Conservation (phyloP, 306 rosid species). For the Ziziphus jujuba region DNA sequence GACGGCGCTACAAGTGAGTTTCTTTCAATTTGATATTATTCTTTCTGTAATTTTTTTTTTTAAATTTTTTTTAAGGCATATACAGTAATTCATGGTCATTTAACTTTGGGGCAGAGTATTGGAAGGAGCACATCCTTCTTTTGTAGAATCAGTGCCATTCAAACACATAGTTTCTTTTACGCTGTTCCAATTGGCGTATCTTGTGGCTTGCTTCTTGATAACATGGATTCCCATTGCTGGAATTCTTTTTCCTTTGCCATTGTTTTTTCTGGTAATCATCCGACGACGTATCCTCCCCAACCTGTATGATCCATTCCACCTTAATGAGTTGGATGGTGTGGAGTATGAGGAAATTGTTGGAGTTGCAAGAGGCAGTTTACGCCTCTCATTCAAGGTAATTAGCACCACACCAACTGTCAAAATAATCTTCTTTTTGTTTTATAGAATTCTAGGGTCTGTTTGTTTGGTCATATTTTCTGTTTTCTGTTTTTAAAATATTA, state of each 20-base stretch:
- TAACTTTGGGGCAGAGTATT: slow-evolving; percentile 32
- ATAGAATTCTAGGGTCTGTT: no score
- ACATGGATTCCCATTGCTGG: slow-evolving; percentile 63
- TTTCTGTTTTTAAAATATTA: no score
- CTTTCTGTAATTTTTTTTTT: not conserved
- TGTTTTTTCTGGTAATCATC: slow-evolving; percentile 40
- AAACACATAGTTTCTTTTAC: slow-evolving; percentile 36
- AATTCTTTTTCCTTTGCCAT: slow-evolving; percentile 51
- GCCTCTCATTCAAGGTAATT: slow-evolving; percentile 31
- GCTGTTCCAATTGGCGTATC: slow-evolving; percentile 44
- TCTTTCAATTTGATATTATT: not conserved
- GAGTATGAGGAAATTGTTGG: slow-evolving; percentile 53
- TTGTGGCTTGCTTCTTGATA: slow-evolving; percentile 43
- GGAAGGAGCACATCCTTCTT: slow-evolving; percentile 52
- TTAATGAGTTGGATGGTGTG: slow-evolving; percentile 46
- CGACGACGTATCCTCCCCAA: slow-evolving; percentile 49
- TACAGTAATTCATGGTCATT: not conserved
- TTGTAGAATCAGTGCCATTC: slow-evolving; percentile 46
- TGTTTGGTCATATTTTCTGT: no score
- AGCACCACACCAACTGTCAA: not conserved
- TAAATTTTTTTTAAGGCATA: no score
- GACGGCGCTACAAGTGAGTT: slow-evolving; percentile 53
- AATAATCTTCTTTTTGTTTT: no score
- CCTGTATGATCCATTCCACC: slow-evolving; percentile 33
- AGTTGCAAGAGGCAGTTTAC: slow-evolving; percentile 20